Evolutionary conservation across 106 monocot species (phyloP).

Genomic region (Amphibolis antarctica): DNA sequence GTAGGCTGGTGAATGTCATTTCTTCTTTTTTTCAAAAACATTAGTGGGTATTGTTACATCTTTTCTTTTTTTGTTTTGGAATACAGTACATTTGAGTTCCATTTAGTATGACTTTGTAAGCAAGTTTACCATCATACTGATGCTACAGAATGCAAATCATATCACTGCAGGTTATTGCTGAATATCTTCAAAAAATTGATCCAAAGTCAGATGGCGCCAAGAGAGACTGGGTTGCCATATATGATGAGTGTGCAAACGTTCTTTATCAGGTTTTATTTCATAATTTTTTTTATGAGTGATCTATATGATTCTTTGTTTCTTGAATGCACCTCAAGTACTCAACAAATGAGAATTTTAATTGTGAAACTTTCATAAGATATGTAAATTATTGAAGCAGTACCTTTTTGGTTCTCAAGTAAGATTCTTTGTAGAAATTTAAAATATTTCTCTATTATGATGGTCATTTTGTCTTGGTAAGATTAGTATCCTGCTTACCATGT

Average conservation of each 20-base stretch:
- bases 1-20: no score
- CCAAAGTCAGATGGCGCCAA: conserved; percentile 99
- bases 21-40: no score
- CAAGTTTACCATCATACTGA: neutral
- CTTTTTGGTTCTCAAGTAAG: no score
- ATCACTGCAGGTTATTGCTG: conserved; percentile 73
- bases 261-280: conserved; percentile 65
- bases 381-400: no score
- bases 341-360: neutral
- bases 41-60: no score
- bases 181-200: conserved; percentile 96
- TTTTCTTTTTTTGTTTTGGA: no score
- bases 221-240: conserved; percentile 99
- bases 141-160: neutral
- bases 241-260: conserved; percentile 92
- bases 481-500: no score
- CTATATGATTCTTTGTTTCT: neutral
- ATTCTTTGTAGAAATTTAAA: no score
- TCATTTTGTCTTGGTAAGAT: no score
- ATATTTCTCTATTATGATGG: no score
- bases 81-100: no score
- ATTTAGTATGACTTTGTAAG: neutral
- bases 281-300: conserved; percentile 3
- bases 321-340: neutral
- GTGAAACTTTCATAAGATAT: neutral